Base-by-base conservation (phyloP, 768 basidiomycete species). In the Amanita brunnescens region DNA sequence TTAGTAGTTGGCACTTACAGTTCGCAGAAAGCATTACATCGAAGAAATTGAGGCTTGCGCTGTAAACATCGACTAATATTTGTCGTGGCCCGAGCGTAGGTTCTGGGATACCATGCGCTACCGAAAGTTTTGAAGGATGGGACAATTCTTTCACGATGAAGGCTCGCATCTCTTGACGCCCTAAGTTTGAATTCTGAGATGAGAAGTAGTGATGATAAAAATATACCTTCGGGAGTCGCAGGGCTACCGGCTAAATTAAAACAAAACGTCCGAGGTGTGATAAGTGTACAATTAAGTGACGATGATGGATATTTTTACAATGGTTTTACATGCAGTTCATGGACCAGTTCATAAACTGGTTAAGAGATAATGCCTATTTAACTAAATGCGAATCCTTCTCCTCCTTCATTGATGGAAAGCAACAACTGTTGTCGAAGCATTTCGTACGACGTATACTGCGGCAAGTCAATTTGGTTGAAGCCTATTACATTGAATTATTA, bases 391-490 rank as follows among this genome's bases (percentile, higher is more conserved):
- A 98, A 98, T 39, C 91, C 91, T 71, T 94, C 91, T 18, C 90
- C 91, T 46, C 93, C 94, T 67, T 98, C 96, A 60, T 88, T 92
- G 62, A 98, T 95, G 32, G 95, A 91, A 56, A 95, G 74, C 49
- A 94, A 68, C 33, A 99, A 67, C 64, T 91, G 91, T 56, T 89
- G 87, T 23, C 96, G 82, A 55, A 99, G 78, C 79, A 93, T 93
- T 64, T 99, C 96, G 62, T 99, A 98, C 14, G 90, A 91, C 2
- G 90, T 86, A 65, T 95, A 98, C 57, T 88, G 87, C 0, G 95
- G 94, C 39, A 99, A 76, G 65, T 95, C 92, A 53, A 92, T 91
- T 64, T 93, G 90, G 65, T 93, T 92, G 78, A 93, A 93, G 65
- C 89, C 89, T 92, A 52, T 2, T 56, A 32, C 42, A 47, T 23